Conservation (phyloP, 192 early-diverging fungal species). For the Radiomyces spectabilis region DNA sequence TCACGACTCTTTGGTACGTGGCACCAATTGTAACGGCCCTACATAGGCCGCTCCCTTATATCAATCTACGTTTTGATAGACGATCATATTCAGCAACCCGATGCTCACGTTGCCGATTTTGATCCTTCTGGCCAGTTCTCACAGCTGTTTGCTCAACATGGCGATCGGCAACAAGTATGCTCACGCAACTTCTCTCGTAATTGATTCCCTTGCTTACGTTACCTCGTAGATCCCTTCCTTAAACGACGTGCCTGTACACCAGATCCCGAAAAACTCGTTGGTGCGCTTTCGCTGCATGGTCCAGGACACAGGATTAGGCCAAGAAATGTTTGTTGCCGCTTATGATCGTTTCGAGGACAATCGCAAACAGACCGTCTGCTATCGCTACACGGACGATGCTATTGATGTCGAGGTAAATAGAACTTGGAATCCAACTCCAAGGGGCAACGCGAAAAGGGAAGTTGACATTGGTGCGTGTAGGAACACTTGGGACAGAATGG, state of each 20-base stretch:
- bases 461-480: not conserved
- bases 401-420: slow-evolving; percentile 22
- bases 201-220: no score
- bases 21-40: no score
- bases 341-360: slow-evolving; percentile 20
- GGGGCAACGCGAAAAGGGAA: not conserved
- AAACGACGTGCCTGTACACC: slow-evolving; percentile 23
- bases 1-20: no score
- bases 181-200: no score
- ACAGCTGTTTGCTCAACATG: no score
- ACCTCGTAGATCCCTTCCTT: slow-evolving; percentile 35
- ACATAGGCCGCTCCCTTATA: no score
- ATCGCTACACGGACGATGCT: slow-evolving; percentile 38
- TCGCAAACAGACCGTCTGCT: slow-evolving; percentile 13
- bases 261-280: slow-evolving; percentile 33
- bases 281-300: slow-evolving; percentile 78
- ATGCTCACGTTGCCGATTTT: no score
- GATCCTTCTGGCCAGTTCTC: no score
- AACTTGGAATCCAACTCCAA: not conserved
- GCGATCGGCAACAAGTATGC: no score
- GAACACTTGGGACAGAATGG: not conserved
- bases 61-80: no score
- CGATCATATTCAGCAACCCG: no score
- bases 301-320: slow-evolving; percentile 69
- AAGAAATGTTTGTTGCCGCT: slow-evolving; percentile 48